Base-by-base conservation (phyloP, 352 stramenopile genomes). In the Globisporangium cystogenes region DNA sequence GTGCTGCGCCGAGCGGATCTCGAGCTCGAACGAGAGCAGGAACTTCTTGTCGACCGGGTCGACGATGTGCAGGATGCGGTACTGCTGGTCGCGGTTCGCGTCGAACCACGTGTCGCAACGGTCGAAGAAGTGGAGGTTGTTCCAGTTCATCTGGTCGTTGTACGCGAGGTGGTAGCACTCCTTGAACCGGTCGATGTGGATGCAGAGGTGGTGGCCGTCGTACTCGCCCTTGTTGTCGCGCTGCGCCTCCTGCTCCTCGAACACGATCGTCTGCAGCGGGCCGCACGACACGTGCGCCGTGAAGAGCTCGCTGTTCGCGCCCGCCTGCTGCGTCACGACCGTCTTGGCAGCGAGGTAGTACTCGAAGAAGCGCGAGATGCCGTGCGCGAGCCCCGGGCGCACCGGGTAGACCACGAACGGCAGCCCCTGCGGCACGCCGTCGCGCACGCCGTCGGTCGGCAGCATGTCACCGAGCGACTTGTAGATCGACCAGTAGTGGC, bases 201-300 rank as follows among this genome's bases (percentile, higher is more conserved):
- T 82, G 61, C 77, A 88, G 54, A 88, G 57, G 63, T 88, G 77
- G 62, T 88, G 75, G 35, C 77, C 77, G 56, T 88, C 77, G 57
- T 88, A 88, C 59, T 82, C 74, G 39, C 74, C 74, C 64, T 72
- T 82, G 60, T 43, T 78, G 51, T 76, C 67, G 26, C 57, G 65
- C 57, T 78, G 48, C n/a, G 68, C 65, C 57, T 81, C 68, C 21
- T 68, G 64, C 50, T 88, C 74, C 29, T 82, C 74, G 40, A 88
- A 88, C 16, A 88, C 64, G 24, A 88, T 78, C 8, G 71, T 53
- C 55, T 88, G 77, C 24, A 86, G 51, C 20, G 74, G 70, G 2
- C 75, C 77, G 40, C 74, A 86, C 48, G 59, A 70, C 36, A 88
- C 75, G 41, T 53, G 61, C 18, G 70, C 78, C 40, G 59, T 65